Evolutionary conservation across 1,284 basidiomycete species (phyloP).

Genomic region (Cryptococcus neoformans): DNA sequence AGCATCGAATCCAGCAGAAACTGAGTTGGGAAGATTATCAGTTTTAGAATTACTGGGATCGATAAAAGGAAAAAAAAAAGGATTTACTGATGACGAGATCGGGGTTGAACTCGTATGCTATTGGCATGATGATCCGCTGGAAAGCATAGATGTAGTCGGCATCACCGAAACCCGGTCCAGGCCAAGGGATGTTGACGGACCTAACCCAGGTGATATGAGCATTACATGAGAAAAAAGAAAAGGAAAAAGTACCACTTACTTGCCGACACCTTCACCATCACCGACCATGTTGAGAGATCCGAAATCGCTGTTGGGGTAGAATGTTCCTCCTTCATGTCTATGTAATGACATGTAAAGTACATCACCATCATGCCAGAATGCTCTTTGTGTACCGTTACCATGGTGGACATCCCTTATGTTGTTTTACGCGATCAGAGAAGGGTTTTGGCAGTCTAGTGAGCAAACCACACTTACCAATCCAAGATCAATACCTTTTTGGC

Average conservation of each 20-base stretch:
- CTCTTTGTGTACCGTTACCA: conserved; percentile 95
- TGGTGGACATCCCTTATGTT: conserved; percentile 89
- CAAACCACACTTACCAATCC: conserved; percentile 72
- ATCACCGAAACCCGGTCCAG: conserved; percentile 80
- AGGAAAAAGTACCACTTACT: conserved; percentile 55
- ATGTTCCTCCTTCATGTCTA: conserved; percentile 84
- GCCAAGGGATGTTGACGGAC: conserved; percentile 98
- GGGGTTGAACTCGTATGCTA: conserved; percentile 92
- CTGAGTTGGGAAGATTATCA: conserved; percentile 50
- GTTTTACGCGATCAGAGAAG: conserved; percentile 1
- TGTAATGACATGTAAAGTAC: conserved; percentile 97
- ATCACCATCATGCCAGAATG: conserved; percentile 85
- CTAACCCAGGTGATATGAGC: conserved; percentile 38
- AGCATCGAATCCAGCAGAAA: conserved; percentile 97
- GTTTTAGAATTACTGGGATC: background rate
- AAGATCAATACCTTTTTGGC: conserved; percentile 83
- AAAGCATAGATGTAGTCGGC: conserved; percentile 97
- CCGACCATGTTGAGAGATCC: conserved; percentile 84
- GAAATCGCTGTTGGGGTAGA: conserved; percentile 90
- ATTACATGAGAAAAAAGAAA: background rate
- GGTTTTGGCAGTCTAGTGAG: background rate
- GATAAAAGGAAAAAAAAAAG: conserved; percentile 13
- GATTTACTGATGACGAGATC: conserved; percentile 89
- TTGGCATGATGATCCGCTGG: conserved; percentile 93
- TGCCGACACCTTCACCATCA: conserved; percentile 75